Conservation (phyloP, 257 asterid genomes). For the Phtheirospermum japonicum region DNA sequence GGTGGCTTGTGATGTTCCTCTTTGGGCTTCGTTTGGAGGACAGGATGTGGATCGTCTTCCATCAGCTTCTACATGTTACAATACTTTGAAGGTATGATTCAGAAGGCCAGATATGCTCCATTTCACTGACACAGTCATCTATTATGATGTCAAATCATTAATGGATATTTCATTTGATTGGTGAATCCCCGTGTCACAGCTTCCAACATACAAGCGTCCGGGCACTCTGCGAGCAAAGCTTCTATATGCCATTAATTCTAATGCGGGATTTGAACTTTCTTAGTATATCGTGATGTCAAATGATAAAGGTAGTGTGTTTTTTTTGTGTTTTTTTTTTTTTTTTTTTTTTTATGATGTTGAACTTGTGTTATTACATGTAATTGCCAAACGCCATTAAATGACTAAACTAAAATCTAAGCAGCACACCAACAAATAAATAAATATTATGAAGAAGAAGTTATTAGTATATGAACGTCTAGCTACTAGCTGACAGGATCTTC, state of each 20-base stretch:
- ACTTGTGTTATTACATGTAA: background rate
- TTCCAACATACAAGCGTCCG: conserved; percentile 86
- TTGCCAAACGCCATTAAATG: background rate
- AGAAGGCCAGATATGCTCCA: background rate
- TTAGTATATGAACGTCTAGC: background rate
- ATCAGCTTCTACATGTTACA: conserved; percentile 97
- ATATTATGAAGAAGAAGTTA: too few relatives aligned
- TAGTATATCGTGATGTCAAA: conserved; percentile 32
- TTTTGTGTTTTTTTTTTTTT: conserved; percentile 22
- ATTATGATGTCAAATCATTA: conserved; percentile 1
- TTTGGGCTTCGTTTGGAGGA: conserved; percentile 93
- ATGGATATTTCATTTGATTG: conserved; percentile 21
- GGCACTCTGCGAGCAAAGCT: conserved; percentile 85
- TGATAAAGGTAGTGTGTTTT: conserved; percentile 28
- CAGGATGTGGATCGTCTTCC: conserved; percentile 99
- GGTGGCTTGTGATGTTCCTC: conserved; percentile 83
- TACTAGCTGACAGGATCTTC: background rate
- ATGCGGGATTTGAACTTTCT: conserved; percentile 96
- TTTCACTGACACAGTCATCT: background rate
- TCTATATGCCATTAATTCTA: conserved; percentile 87
- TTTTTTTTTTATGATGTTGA: conserved; percentile 12
- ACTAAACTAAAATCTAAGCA: background rate
- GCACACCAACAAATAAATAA: background rate
- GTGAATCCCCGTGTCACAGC: conserved; percentile 49
- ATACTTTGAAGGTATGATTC: conserved; percentile 76